phyloP scores from a whole-genome alignment of 352 stramenopile genomes.

The Pythium rhizo-oryzae region DNA sequence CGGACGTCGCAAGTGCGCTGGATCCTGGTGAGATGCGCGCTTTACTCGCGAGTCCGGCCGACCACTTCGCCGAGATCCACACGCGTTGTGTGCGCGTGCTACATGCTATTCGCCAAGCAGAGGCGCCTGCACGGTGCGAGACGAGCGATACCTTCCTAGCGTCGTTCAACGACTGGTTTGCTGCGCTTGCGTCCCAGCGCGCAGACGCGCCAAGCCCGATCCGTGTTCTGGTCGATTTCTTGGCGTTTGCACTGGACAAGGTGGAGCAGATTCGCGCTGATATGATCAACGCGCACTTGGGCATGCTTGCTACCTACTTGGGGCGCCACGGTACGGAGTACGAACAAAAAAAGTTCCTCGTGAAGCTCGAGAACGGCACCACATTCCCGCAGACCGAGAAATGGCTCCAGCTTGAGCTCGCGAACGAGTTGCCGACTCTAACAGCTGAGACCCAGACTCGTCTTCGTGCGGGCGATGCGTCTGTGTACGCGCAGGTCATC shows the following conservation, averaged over 20 bases:
- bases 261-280: slow-evolving; percentile 67
- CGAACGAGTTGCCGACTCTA: slow-evolving; percentile 35
- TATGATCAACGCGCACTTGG: slow-evolving; percentile 60
- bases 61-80: slow-evolving; percentile 39
- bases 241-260: slow-evolving; percentile 69
- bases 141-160: slow-evolving; percentile 45
- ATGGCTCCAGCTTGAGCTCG: slow-evolving; percentile 52
- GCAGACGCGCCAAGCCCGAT: slow-evolving; percentile 9
- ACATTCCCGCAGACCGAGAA: slow-evolving; percentile 46
- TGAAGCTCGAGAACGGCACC: slow-evolving; percentile 31
- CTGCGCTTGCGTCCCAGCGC: slow-evolving; percentile 24
- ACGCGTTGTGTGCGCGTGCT: slow-evolving; percentile 47
- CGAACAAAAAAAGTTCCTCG: slow-evolving; percentile 56
- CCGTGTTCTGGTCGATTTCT: slow-evolving; percentile 56
- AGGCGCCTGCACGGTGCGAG: slow-evolving; percentile 55
- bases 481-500: slow-evolving; percentile 51
- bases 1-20: slow-evolving; percentile 46
- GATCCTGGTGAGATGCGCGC: slow-evolving; percentile 31
- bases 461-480: slow-evolving; percentile 35
- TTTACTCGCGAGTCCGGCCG: slow-evolving; percentile 40
- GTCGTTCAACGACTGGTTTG: slow-evolving; percentile 35
- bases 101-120: slow-evolving; percentile 44
- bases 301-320: slow-evolving; percentile 56
- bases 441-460: slow-evolving; percentile 25
- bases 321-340: slow-evolving; percentile 63